Evolutionary conservation across 805 yeast genomes (phyloP).

Genomic region (Saturnispora ahearnii): DNA sequence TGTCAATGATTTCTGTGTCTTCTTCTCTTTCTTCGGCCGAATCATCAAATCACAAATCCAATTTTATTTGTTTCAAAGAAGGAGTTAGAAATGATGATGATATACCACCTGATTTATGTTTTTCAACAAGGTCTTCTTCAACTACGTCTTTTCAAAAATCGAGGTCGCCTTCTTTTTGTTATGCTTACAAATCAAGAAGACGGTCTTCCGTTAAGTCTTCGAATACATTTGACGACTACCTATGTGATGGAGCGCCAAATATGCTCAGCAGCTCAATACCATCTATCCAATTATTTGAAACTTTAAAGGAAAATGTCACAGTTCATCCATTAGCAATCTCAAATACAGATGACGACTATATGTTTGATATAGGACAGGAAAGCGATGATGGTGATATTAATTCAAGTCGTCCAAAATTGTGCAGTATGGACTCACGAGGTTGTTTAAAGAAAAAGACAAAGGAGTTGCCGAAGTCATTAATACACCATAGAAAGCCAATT

Average conservation of each 20-base stretch:
- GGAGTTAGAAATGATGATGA: not conserved
- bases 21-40: no score
- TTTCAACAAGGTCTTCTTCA: constrained; percentile 1
- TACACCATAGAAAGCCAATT: not conserved
- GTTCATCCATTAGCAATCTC: not conserved
- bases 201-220: not conserved
- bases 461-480: not conserved
- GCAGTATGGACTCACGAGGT: not conserved
- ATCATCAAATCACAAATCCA: no score
- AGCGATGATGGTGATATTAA: not conserved
- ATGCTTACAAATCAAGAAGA: not conserved
- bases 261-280: not conserved
- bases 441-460: not conserved
- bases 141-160: not conserved
- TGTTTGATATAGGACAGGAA: not conserved
- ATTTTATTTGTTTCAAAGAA: not conserved
- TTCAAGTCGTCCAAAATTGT: not conserved
- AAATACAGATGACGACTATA: not conserved
- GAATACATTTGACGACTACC: not conserved
- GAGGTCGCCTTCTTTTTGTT: constrained; percentile 1
- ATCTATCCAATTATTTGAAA: not conserved
- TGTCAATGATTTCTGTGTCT: no score
- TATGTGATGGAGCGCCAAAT: not conserved
- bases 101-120: not conserved
- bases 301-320: not conserved